Evolutionary conservation across 176 grass and related monocot species (phyloP).

Genomic region (Rhynchospora pubera): DNA sequence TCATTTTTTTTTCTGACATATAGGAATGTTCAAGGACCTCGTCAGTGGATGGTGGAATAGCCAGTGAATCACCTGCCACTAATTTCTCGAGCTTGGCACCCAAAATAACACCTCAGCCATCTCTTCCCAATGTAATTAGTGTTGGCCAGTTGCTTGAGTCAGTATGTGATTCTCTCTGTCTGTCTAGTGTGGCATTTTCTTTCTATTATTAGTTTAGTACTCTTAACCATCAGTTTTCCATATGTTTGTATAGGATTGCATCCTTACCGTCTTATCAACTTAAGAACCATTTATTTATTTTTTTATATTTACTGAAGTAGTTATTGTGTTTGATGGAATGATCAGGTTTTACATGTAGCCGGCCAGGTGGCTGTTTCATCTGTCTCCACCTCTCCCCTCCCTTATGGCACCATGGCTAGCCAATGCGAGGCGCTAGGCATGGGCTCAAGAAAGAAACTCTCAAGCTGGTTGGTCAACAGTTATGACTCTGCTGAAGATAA

Average conservation of each 20-base stretch:
- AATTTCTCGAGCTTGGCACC: slow-evolving; percentile 57
- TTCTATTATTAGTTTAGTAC: background rate
- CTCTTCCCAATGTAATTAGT: slow-evolving; percentile 67
- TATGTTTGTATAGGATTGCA: background rate
- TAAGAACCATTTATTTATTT: background rate
- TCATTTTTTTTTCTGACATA: slow-evolving; percentile 17
- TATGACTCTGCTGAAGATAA: slow-evolving; percentile 45
- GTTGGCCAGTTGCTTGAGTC: slow-evolving; percentile 91
- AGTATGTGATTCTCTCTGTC: slow-evolving; percentile 32
- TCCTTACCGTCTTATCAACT: background rate
- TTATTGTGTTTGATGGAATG: slow-evolving; percentile 14
- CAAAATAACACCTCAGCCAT: slow-evolving; percentile 42
- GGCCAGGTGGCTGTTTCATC: slow-evolving; percentile 90
- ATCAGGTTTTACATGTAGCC: slow-evolving; percentile 87
- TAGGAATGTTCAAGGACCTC: slow-evolving; percentile 92
- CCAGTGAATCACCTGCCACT: slow-evolving; percentile 51
- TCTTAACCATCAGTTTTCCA: background rate
- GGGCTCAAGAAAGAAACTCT: slow-evolving; percentile 85
- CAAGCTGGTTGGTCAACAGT: slow-evolving; percentile 84
- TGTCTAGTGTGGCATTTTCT: background rate
- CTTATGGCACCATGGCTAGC: slow-evolving; percentile 83
- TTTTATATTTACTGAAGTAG: background rate
- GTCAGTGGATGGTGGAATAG: slow-evolving; percentile 71
- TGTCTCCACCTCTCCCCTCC: slow-evolving; percentile 85
- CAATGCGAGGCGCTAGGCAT: slow-evolving; percentile 89